A percentile compares a stretch with the other conserved stretches of the same genome.
Conservation (phyloP, 2,329 filamentous ascomycete species). For the Tolypocladium cylindrosporum region DNA sequence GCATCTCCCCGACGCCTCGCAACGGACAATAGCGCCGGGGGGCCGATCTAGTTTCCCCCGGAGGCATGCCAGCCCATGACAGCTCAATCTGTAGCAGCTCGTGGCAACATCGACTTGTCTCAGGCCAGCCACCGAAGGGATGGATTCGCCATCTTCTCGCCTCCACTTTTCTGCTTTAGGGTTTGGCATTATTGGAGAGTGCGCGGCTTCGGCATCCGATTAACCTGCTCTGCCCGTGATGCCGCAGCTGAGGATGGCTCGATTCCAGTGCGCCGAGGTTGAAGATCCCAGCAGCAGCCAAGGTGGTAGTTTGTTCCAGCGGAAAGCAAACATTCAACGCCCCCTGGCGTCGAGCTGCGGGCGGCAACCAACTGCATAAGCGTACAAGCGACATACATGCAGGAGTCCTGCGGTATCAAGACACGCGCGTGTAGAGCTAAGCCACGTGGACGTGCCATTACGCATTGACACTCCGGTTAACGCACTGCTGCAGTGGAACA, state of each 20-base stretch:
- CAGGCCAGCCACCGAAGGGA: background rate
- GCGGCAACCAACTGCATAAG: background rate
- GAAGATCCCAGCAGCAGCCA: background rate
- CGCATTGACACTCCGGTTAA: background rate
- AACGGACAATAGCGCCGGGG: background rate
- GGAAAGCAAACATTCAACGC: background rate
- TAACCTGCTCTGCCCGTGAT: background rate
- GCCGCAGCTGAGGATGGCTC: background rate
- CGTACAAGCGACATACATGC: background rate
- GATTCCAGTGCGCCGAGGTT: background rate
- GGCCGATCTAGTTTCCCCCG: background rate
- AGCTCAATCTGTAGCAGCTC: slow-evolving; percentile 1
- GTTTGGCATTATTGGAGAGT: background rate
- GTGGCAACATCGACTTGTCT: slow-evolving; percentile 1
- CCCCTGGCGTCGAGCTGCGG: background rate
- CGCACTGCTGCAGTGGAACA: background rate
- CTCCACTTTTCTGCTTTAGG: background rate
- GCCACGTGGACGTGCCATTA: background rate
- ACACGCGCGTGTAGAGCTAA: background rate
- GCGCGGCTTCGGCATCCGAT: background rate
- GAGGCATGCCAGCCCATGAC: background rate
- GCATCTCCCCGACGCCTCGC: background rate
- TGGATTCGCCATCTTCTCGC: background rate
- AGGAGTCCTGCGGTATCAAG: background rate
- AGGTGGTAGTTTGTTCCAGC: background rate